Evolutionary conservation across 2,329 filamentous ascomycete genomes (phyloP).

Genomic region (Tolypocladium amazonense): DNA sequence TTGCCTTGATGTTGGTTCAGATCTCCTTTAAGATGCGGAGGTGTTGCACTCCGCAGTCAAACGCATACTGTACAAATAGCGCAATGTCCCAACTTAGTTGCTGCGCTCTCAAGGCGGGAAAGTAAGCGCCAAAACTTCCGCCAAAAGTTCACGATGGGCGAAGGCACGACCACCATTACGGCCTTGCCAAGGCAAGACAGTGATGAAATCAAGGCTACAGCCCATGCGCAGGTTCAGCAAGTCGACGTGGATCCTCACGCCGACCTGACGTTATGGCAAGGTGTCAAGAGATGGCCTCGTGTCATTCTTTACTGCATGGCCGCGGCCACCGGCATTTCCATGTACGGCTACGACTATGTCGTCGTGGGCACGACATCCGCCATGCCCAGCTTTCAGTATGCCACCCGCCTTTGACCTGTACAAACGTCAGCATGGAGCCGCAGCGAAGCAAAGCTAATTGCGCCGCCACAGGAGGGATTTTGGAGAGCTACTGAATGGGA

Average conservation of each 20-base stretch:
- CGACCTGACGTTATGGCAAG: slow-evolving; percentile 8
- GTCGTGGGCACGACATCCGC: slow-evolving; percentile 20
- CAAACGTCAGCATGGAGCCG: background rate
- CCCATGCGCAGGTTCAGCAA: background rate
- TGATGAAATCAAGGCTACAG: background rate
- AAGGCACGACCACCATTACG: background rate
- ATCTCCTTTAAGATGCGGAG: background rate
- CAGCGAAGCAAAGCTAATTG: background rate
- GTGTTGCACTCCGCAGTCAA: background rate
- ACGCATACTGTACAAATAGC: background rate
- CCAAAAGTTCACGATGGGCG: background rate
- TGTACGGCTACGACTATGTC: slow-evolving; percentile 18
- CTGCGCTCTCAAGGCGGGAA: background rate
- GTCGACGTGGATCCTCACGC: background rate
- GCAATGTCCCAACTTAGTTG: background rate
- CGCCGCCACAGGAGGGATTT: slow-evolving; percentile 16
- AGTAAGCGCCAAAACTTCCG: background rate
- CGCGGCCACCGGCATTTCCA: slow-evolving; percentile 14
- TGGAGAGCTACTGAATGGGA: slow-evolving; percentile 16
- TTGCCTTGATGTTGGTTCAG: background rate
- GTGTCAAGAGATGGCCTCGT: slow-evolving; percentile 12
- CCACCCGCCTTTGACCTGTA: no score
- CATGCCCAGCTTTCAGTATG: slow-evolving; percentile 18
- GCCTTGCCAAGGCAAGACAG: background rate
- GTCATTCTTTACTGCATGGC: slow-evolving; percentile 13